These are phyloP conservation scores for Cucurbita argyrosperma DNA, from an alignment of 306 rosid genomes.

Conservation along the genomic window DNA sequence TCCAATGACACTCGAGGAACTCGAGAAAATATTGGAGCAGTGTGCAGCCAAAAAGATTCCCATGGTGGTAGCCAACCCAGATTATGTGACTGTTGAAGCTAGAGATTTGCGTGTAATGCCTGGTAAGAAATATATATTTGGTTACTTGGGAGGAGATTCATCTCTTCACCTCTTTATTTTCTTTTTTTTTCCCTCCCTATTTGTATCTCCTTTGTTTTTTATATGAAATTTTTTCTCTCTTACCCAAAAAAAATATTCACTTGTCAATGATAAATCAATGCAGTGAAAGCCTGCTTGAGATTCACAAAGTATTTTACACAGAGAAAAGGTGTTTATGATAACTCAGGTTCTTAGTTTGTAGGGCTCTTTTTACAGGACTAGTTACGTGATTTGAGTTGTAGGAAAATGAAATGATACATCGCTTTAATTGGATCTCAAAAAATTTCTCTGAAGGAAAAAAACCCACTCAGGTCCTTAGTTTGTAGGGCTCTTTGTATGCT, in stretches of 20 bases:
- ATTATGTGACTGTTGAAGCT: slow-evolving; percentile 88
- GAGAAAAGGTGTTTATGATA: neutral
- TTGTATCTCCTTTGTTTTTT: neutral
- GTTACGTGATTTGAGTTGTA: neutral
- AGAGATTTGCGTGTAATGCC: slow-evolving; percentile 86
- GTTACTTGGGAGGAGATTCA: neutral
- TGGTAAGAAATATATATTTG: slow-evolving; percentile 26
- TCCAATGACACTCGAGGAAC: slow-evolving; percentile 59
- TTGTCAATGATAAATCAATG: neutral
- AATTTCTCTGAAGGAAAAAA: neutral
- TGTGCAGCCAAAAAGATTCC: slow-evolving; percentile 75
- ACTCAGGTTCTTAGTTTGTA: neutral
- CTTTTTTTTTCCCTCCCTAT: neutral
- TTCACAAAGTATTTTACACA: neutral
- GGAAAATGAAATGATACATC: neutral
- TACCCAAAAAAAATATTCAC: neutral
- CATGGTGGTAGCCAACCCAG: slow-evolving; percentile 98
- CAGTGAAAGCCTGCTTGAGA: neutral
- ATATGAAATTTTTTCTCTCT: neutral
- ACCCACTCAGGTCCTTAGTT: no score
- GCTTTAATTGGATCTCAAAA: neutral
- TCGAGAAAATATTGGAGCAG: slow-evolving; percentile 55
- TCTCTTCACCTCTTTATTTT: neutral
- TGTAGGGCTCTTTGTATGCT: neutral
- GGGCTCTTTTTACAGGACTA: neutral